Conservation (phyloP, 345 rosid species). For the Bruguiera sexangula region DNA sequence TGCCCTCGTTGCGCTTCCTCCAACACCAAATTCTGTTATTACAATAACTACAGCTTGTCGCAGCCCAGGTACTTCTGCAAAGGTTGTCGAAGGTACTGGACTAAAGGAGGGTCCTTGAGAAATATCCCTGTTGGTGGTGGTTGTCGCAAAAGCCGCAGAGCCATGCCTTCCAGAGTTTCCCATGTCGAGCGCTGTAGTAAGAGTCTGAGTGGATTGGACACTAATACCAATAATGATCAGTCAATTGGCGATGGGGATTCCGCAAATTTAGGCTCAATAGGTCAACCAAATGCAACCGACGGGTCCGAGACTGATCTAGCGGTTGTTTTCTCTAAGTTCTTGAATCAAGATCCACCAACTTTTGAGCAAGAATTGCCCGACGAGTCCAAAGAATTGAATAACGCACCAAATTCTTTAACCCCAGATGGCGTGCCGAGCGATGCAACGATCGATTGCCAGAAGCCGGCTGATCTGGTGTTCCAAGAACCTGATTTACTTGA, state of each 20-base stretch:
- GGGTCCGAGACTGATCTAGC: conserved; percentile 62
- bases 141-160: conserved; percentile 65
- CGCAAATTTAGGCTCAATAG: background rate
- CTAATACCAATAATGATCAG: conserved; percentile 13
- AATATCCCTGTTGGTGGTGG: conserved; percentile 87
- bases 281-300: background rate
- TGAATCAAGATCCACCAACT: conserved; percentile 32
- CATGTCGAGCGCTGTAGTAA: conserved; percentile 19
- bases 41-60: conserved; percentile 86
- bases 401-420: conserved; percentile 16
- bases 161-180: conserved; percentile 34
- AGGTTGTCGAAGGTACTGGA: conserved; percentile 81
- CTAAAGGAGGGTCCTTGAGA: conserved; percentile 80
- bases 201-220: conserved; percentile 11
- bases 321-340: conserved; percentile 63
- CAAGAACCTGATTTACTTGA: conserved; percentile 16
- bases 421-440: conserved; percentile 15
- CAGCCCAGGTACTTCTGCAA: conserved; percentile 90
- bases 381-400: background rate
- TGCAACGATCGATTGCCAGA: conserved; percentile 12
- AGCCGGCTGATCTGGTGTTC: background rate
- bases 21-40: conserved; percentile 85
- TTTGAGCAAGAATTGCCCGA: conserved; percentile 12
- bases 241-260: conserved; percentile 10
- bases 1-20: conserved; percentile 90